Conservation (phyloP, 306 rosid species). For the Dalbergia cultrata region DNA sequence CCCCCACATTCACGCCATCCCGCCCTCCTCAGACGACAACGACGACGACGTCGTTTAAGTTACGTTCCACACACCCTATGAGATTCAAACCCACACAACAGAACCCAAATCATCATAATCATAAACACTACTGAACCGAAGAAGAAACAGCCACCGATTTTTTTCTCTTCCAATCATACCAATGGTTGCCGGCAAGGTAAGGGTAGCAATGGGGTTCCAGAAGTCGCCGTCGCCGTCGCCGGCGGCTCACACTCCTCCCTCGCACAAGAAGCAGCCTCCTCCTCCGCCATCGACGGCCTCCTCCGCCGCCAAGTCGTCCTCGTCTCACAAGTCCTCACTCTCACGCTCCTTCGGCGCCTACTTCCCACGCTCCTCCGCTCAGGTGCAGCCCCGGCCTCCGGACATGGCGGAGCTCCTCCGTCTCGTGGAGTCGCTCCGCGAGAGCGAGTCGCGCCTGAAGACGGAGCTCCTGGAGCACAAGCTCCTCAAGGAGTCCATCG, state of each 20-base stretch:
- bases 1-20: not conserved
- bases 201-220: constrained; percentile 82
- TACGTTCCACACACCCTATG: constrained; percentile 27
- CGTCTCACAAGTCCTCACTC: constrained; percentile 80
- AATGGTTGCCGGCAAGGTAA: constrained; percentile 96
- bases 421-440: constrained; percentile 86
- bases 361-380: constrained; percentile 95
- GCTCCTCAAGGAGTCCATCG: constrained; percentile 78
- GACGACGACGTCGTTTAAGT: constrained; percentile 62
- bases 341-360: constrained; percentile 84
- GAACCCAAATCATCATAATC: not conserved
- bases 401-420: constrained; percentile 91
- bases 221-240: constrained; percentile 72
- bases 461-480: constrained; percentile 90
- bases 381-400: constrained; percentile 95
- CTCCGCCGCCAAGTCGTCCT: constrained; percentile 53
- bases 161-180: not conserved
- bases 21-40: constrained; percentile 21
- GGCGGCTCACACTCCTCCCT: constrained; percentile 57
- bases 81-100: constrained; percentile 51
- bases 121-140: not conserved
- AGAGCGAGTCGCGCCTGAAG: constrained; percentile 88
- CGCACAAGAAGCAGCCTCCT: constrained; percentile 60
- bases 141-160: not conserved
- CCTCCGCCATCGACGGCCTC: constrained; percentile 59